These are phyloP conservation scores for Candida loeiensis DNA, from an alignment of 805 yeast species.

Conservation along the genomic window DNA sequence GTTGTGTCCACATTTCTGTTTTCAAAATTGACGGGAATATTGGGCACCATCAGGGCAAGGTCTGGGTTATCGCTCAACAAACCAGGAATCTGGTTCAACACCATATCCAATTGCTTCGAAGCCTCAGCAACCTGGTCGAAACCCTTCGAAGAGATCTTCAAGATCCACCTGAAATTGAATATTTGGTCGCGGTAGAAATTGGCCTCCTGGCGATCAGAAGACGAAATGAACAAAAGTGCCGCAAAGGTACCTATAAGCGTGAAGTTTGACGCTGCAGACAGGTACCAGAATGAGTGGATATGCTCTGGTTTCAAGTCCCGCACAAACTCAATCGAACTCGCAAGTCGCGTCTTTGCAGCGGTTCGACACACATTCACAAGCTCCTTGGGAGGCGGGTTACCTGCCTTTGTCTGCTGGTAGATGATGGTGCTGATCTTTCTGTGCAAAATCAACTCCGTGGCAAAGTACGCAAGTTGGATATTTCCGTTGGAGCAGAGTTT, in stretches of 20 bases:
- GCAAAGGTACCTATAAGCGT: conserved; percentile 88
- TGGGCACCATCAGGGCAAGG: conserved; percentile 35
- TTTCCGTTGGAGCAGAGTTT: conserved; percentile 72
- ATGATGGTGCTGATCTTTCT: conserved; percentile 65
- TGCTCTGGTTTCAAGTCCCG: conserved; percentile 76
- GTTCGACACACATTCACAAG: conserved; percentile 62
- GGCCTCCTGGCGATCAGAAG: conserved; percentile 55
- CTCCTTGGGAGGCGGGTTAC: conserved; percentile 34
- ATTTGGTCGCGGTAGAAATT: conserved; percentile 62
- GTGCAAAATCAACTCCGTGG: conserved; percentile 84
- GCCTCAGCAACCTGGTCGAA: conserved; percentile 80
- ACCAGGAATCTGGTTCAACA: conserved; percentile 75
- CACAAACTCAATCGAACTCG: conserved; percentile 79
- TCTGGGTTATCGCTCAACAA: conserved; percentile 41
- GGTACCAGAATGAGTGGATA: conserved; percentile 86
- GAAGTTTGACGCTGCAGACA: conserved; percentile 72
- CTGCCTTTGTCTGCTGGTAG: conserved; percentile 30
- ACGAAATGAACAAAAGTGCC: conserved; percentile 68
- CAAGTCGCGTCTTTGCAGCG: conserved; percentile 79
- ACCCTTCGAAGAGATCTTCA: conserved; percentile 70
- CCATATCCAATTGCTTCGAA: conserved; percentile 63
- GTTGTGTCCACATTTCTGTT: not conserved
- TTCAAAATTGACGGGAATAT: conserved; percentile 13
- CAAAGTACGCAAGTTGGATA: conserved; percentile 80
- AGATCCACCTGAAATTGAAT: conserved; percentile 70